Evolutionary conservation across 257 asterid species (phyloP).

Genomic region (Fraxinus cuspidata): DNA sequence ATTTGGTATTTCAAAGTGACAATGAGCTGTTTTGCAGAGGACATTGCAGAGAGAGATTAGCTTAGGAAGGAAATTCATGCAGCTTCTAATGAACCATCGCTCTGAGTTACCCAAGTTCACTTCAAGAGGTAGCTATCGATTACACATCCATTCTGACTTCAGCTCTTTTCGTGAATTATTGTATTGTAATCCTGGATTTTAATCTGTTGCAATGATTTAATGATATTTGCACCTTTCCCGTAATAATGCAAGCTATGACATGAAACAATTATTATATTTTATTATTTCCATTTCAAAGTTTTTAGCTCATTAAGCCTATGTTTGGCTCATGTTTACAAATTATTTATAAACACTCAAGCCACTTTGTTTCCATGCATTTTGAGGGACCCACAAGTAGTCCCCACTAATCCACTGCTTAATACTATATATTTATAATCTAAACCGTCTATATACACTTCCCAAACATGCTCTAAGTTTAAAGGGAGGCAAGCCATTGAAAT

Average conservation of each 20-base stretch:
- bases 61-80: conserved; percentile 78
- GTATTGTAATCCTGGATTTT: conserved; percentile 19
- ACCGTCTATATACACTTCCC: too few relatives aligned
- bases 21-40: conserved; percentile 47
- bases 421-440: too few relatives aligned
- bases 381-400: too few relatives aligned
- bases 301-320: neutral
- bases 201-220: conserved; percentile 20
- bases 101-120: conserved; percentile 74
- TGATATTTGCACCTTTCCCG: neutral
- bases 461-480: neutral
- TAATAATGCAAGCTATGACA: neutral
- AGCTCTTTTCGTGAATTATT: conserved; percentile 14
- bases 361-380: too few relatives aligned
- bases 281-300: neutral
- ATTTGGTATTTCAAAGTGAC: neutral
- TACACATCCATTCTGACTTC: conserved; percentile 13
- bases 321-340: too few relatives aligned
- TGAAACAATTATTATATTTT: neutral
- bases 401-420: too few relatives aligned
- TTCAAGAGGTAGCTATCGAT: conserved; percentile 62
- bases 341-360: too few relatives aligned
- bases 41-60: conserved; percentile 66
- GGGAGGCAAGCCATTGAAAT: neutral
- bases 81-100: conserved; percentile 66